Base-by-base conservation (phyloP, 1,139 yeast genomes). In the Saccharomycopsis crataegensis region DNA sequence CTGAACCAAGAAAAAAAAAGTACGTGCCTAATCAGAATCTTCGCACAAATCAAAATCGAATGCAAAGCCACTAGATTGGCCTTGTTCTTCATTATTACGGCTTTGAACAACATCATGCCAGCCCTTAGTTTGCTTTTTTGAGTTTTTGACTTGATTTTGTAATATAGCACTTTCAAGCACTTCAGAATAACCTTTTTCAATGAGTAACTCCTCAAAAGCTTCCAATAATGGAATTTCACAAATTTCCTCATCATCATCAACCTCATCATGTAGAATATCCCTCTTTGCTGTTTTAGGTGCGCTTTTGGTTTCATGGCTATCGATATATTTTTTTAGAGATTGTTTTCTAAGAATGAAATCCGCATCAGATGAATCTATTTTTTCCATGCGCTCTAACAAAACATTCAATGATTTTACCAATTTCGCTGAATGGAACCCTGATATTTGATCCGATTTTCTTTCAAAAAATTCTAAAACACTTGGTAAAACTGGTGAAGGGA, bases 361-460 rank as follows among this genome's bases (percentile, higher is more conserved):
- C 59, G 42, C 49, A 72, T 62, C 61, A 72, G 32, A 51, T 7
- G 60, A 62, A 16, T 56, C 59, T 28, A 12, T 57, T 54, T 59
- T 59, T 3, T 53, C 56, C 6, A 55, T 53, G 6, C 55, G 34
- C 8, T 53, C 43, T 12, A 70, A 49, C 42, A 75, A 67, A 7
- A 50, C 51, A 36, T 67, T 67, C 32, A 78, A 63, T 2, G 77
- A 70, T 5, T 61, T 58, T 43, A 71, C 72, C 17, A 83, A 77
- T 50, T 77, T 77, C 47, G 71, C 72, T 8, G 82, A 76, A 56
- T 80, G 78, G 67, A 90, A 89, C 8, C 97, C 97, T 54, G 91
- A 82, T 11, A 89, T 75, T 66, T 90, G 96, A 45, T 77, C 77
- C 7, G 76, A 73, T 63, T 83, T 86, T 60, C 78, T 75, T 61